Evolutionary conservation across 441 rosid species (phyloP).

Genomic region (Pelargonium myrrhifolium): DNA sequence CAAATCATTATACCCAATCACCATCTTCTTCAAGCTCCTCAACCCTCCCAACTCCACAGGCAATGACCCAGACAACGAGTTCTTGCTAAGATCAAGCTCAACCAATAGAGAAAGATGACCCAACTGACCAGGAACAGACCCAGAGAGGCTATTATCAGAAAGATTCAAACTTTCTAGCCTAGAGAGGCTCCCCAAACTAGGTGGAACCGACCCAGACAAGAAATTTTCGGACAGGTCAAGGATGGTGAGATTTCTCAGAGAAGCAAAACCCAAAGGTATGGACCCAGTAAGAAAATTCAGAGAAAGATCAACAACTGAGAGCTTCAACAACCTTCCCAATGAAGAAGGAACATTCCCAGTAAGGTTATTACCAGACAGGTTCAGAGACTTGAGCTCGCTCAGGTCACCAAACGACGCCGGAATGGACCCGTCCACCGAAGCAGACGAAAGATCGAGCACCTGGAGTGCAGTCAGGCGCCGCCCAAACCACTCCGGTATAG

Average conservation of each 20-base stretch:
- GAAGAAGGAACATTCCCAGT: conserved; percentile 50
- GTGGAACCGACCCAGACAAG: conserved; percentile 54
- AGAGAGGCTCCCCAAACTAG: conserved; percentile 39
- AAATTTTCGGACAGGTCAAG: conserved; percentile 71
- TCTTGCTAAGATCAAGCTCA: conserved; percentile 80
- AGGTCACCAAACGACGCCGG: conserved; percentile 63
- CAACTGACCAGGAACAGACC: conserved; percentile 59
- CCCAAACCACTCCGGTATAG: conserved; percentile 81
- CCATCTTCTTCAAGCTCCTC: conserved; percentile 45
- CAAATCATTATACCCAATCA: conserved; percentile 48
- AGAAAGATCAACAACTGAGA: conserved; percentile 60
- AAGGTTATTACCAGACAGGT: conserved; percentile 53
- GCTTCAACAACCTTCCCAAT: conserved; percentile 49
- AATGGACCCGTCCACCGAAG: conserved; percentile 47
- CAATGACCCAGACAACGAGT: conserved; percentile 61
- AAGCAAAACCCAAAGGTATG: conserved; percentile 51
- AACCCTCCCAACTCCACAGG: conserved; percentile 55
- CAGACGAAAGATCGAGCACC: conserved; percentile 79
- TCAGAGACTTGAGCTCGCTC: conserved; percentile 32
- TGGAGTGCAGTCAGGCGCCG: conserved; percentile 35
- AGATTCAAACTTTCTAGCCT: conserved; percentile 56
- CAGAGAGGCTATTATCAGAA: conserved; percentile 59
- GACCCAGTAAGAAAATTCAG: conserved; percentile 54
- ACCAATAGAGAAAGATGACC: conserved; percentile 51
- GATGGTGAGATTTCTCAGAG: conserved; percentile 38